Evolutionary conservation across 2,329 filamentous ascomycete genomes (phyloP), one percentile per base, ranked within the genome.

Genomic region (Dactylellina drechsleri): DNA sequence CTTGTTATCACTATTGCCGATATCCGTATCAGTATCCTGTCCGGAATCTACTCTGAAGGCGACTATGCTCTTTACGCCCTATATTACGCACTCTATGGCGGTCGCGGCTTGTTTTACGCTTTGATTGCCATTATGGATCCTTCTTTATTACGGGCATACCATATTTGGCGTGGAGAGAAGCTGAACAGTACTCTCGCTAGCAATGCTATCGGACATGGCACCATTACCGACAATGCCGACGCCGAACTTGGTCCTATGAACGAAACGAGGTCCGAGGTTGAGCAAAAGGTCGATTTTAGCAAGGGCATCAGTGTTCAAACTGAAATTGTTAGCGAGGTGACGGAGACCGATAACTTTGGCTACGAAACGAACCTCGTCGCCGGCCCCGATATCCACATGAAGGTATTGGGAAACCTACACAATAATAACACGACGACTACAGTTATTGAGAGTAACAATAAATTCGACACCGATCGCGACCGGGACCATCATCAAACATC

Each of bases 81-180:
- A 10, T 78, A 78, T 53, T 78, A 78, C 47, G 73, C 77, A 4
- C 66, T 78, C 36, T 77, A 78, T 36, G 77, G 77, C 20, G 76
- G 61, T n/a, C 77, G 77, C 45, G 77, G 77, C 0, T 76, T 78
- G 15, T 77, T 78, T 43, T 78, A 78, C 31, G 77, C 77, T 0
- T 18, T 78, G 7, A 72, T 78, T 26, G 77, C 70, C 1, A 54
- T 77, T 10, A 67, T 78, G 58, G 77, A 78, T 28, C 77, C 77
- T 0, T 77, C 77, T 4, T 52, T 78, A 10, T 67, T 76, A 20
- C 76, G 77, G 12, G 77, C 68, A 1, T 65, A 77, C 18, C 70
- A 66, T 2, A 47, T 77, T 4, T 78, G 77, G 77, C 73, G 73
- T 2, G 73, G 77, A 36, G 65, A 71, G 5, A 28, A 6, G 6